Conservation (phyloP, 495 filamentous ascomycete genomes). For the Tuber microsphaerosporum region DNA sequence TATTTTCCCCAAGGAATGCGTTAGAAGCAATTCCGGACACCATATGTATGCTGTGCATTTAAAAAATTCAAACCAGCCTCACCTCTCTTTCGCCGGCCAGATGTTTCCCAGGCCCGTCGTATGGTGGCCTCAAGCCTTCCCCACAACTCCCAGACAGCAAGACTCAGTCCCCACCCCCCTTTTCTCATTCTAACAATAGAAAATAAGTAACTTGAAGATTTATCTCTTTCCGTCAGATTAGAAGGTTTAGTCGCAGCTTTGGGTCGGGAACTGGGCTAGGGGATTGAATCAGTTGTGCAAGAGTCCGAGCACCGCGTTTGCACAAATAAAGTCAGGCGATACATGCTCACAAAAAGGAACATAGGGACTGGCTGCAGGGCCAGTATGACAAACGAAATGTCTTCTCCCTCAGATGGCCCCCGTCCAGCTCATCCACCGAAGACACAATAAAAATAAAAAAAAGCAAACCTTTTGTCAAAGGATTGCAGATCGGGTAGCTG, state of each 20-base stretch:
- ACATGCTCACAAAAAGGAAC: not conserved
- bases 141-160: not conserved
- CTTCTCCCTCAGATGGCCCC: constrained; percentile 8
- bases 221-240: constrained; percentile 11
- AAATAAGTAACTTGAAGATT: not conserved
- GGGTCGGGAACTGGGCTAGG: constrained; percentile 10
- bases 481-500: constrained; percentile 24
- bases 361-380: not conserved
- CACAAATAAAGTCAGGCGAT: constrained; percentile 29
- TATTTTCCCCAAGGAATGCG: not conserved
- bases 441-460: constrained; percentile 10
- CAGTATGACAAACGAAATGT: constrained; percentile 14
- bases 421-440: constrained; percentile 4
- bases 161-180: not conserved
- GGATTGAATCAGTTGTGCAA: constrained; percentile 14
- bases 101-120: not conserved
- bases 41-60: not conserved
- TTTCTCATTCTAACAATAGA: not conserved
- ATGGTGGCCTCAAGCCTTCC: not conserved
- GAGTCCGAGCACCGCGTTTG: constrained; percentile 19
- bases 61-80: not conserved
- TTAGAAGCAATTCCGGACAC: not conserved
- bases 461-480: constrained; percentile 28
- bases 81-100: not conserved
- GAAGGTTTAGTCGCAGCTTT: constrained; percentile 13